Evolutionary conservation across 768 basidiomycete genomes (phyloP).

Genomic region (Rhodotorula toruloides): DNA sequence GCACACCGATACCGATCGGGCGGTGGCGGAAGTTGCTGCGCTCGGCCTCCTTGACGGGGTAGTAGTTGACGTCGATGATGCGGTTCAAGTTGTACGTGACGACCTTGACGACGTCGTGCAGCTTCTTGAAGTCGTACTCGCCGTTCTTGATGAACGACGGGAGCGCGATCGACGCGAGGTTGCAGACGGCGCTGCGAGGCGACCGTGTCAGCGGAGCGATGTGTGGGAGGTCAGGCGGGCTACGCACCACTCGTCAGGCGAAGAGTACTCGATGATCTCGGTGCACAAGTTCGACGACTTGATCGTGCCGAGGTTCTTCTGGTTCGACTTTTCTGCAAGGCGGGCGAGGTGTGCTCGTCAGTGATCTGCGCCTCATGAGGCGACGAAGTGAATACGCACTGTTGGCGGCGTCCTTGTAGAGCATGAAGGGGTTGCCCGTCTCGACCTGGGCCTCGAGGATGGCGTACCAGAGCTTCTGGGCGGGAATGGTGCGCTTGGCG

Average conservation of each 20-base stretch:
- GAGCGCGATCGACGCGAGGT: conserved; percentile 91
- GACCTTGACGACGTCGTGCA: conserved; percentile 89
- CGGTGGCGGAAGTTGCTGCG: conserved; percentile 95
- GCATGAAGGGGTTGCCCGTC: conserved; percentile 98
- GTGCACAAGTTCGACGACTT: conserved; percentile 99
- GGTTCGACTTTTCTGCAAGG: conserved; percentile 85
- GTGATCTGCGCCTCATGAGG: conserved; percentile 2
- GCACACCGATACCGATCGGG: conserved; percentile 93
- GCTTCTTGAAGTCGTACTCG: conserved; percentile 83
- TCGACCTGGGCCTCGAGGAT: conserved; percentile 95
- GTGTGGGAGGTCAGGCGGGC: neutral
- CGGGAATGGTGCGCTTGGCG: conserved; percentile 73
- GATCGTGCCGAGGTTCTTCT: conserved; percentile 96
- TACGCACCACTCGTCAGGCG: conserved; percentile 64
- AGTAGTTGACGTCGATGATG: conserved; percentile 92
- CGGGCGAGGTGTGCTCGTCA: conserved; percentile 6
- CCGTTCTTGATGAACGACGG: conserved; percentile 69
- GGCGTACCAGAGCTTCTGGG: conserved; percentile 98
- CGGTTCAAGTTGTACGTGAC: conserved; percentile 88
- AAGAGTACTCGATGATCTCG: conserved; percentile 96
- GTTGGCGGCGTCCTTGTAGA: conserved; percentile 95
- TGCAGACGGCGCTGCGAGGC: conserved; percentile 70
- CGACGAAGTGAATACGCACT: conserved; percentile 52
- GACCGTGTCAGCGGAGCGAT: no score
- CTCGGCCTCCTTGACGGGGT: conserved; percentile 85